phyloP scores from a whole-genome alignment of 768 basidiomycete species.

The Leccinum barrowsii region DNA sequence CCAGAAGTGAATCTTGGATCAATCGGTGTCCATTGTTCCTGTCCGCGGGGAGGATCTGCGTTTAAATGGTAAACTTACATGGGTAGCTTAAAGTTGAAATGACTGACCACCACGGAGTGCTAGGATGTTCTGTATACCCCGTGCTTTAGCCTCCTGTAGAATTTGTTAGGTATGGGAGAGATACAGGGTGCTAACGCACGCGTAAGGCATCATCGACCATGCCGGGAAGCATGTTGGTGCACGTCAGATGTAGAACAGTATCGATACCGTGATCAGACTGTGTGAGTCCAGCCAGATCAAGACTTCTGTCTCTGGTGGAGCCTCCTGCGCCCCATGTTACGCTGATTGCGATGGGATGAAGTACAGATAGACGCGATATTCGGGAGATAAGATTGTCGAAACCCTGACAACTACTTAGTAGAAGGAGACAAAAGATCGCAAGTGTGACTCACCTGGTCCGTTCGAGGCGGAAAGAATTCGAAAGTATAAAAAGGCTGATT shows the following conservation, averaged over 20 bases:
- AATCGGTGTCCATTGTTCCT: constrained; percentile 88
- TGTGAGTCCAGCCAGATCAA: constrained; percentile 80
- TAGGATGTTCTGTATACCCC: constrained; percentile 85
- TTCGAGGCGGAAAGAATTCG: constrained; percentile 97
- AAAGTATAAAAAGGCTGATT: constrained; percentile 82
- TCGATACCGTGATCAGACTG: constrained; percentile 76
- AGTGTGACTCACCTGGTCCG: constrained; percentile 61
- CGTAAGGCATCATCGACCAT: constrained; percentile 82
- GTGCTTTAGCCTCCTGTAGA: constrained; percentile 68
- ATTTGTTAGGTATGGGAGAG: constrained; percentile 3
- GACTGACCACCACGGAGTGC: constrained; percentile 84
- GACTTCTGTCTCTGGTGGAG: constrained; percentile 78
- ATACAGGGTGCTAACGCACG: constrained; percentile 41
- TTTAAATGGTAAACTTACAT: neutral
- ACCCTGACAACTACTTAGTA: constrained; percentile 47
- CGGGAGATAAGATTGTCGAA: constrained; percentile 89
- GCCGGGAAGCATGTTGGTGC: constrained; percentile 93
- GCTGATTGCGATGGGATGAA: constrained; percentile 82
- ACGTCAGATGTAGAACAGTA: constrained; percentile 91
- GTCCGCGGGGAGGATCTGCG: constrained; percentile 86
- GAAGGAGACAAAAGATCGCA: neutral
- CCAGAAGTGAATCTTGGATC: constrained; percentile 83
- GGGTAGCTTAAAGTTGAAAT: neutral
- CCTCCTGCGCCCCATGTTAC: constrained; percentile 99
- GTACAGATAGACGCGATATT: constrained; percentile 72